Base-by-base conservation (phyloP, 352 stramenopile genomes). In the Phytophthora crassamura region DNA sequence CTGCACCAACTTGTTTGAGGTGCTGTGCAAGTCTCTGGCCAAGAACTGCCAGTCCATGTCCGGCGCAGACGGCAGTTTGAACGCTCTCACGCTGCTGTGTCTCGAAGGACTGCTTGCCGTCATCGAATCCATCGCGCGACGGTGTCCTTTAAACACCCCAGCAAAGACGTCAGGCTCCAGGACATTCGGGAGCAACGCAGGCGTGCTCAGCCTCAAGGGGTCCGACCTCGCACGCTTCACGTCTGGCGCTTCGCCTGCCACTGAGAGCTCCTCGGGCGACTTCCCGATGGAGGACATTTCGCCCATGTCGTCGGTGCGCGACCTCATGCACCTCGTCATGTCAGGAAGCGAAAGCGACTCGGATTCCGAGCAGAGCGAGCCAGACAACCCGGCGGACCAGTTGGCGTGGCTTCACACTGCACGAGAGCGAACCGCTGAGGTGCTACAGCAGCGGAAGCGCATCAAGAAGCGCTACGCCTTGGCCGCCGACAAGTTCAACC, bases 1-100 rank as follows among this genome's bases (percentile, higher is more conserved):
- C 59, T 99, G 97, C 74, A 99, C 96, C 9, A 99, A 99, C 69
- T 84, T 99, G 7, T 99, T 99, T 72, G 97, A 99, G 70, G 91
- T 93, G 38, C 88, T 99, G 50, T 98, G 93, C 73, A 96, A 94
- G 49, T 97, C 93, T 7, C 82, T 99, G 15, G 88, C 91, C 15
- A 88, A 89, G 38, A 95, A 95, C 55, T 93, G 87, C 52, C 80
- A 94, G 59, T 86, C 67, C 8, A 91, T 91, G 77, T 80, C 83
- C 38, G 80, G 79, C 20, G 55, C 69, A 7, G 83, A 89, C 36
- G 80, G 82, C 4, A 82, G 63, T 20, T 47, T 94, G 11, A 90
- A 93, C 38, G 83, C 80, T 9, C 75, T 95, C 33, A 91, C 78
- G 3, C 41, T 93, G 30, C 64, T 93, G 6, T 95, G 87, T 50